Evolutionary conservation across 1,139 yeast genomes (phyloP), one percentile per base, ranked within the genome.

Genomic region (Yamadazyma atlantica): DNA sequence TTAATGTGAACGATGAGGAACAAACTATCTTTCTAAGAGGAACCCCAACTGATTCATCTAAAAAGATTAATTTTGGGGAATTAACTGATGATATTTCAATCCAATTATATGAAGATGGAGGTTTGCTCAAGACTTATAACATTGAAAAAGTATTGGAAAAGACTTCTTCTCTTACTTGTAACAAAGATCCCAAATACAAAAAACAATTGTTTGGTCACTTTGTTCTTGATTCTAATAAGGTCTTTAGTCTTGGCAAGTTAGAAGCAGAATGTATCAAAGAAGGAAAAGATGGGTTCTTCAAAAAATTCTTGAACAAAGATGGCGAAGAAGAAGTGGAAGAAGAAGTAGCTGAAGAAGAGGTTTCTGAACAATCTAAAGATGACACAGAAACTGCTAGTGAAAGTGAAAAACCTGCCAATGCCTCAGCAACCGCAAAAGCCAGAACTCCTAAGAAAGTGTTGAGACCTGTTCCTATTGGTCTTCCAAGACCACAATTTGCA

Each of bases 51-150:
- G 64, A 61, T 7, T 49, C 55, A 29, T 36, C 50, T 2, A 52
- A 60, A 5, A 53, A 50, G 32, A 33, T 77, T 15, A 62, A 57
- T 16, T 52, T 78, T 21, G 67, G 73, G 1, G 54, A 51, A 4
- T 45, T 66, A 13, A 33, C 43, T 8, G 63, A 64, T 13, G 59
- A 61, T 6, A 50, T 73, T 19, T 49, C 57, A 3, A 40, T 85
- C 35, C 72, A 71, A 8, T 57, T 85, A 22, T 69, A 62, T 42
- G 92, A 85, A 55, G 71, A 80, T 50, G 81, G 76, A 2, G 46
- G 61, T 16, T 58, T 72, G n/a, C 63, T 77, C 51, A 67, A 68
- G 42, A 57, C 71, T 10, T 66, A 64, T 38, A 45, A 54, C 0
- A 38, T 67, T 25, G 55, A 60, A 1, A 64, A 60, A 12, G 45